Evolutionary conservation across 495 filamentous ascomycete species (phyloP), one percentile per base, ranked within the genome.

Genomic region (Aspergillus mulundensis): DNA sequence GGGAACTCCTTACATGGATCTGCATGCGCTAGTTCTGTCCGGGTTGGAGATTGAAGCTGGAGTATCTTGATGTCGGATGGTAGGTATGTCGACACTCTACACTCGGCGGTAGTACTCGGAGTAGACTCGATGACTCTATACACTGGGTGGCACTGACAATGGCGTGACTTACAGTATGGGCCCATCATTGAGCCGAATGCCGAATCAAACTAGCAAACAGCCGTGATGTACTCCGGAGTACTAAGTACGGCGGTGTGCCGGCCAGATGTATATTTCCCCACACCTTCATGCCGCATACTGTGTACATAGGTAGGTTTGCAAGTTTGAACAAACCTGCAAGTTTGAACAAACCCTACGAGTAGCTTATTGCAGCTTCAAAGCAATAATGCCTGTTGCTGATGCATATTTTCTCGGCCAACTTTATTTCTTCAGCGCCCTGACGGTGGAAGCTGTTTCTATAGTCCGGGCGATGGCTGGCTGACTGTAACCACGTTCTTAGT

Each of bases 1-100:
- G 70, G 70, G 68, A 71, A 65, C 61, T 66, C 57, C 57, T 61
- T 60, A 63, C 57, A 61, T 61, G 54, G 69, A 70, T 69, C 66
- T 64, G 51, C 61, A 53, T 25, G 41, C 47, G 50, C 47, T 52
- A 60, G 43, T 38, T 25, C 19, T 46, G 41, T 52, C 24, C 24
- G 19, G 32, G 12, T 20, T 25, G 46, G 32, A 36, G 32, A 14
- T 36, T 36, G 5, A 14, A 8, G 25, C 25, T 28, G 25, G 25
- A n/a, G n/a, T n/a, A n/a, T n/a, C n/a, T n/a, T n/a, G n/a, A n/a
- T n/a, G n/a, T n/a, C n/a, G n/a, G n/a, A n/a, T n/a, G n/a, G n/a
- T n/a, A n/a, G n/a, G n/a, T n/a, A n/a, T n/a, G n/a, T n/a, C n/a
- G n/a, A n/a, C n/a, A n/a, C n/a, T n/a, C n/a, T n/a, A n/a, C n/a